Percentiles rank a stretch among this genome's conserved stretches.
These are phyloP conservation scores for Leishmania turanica DNA, from an alignment of 208 protist species.

Conservation along the genomic window DNA sequence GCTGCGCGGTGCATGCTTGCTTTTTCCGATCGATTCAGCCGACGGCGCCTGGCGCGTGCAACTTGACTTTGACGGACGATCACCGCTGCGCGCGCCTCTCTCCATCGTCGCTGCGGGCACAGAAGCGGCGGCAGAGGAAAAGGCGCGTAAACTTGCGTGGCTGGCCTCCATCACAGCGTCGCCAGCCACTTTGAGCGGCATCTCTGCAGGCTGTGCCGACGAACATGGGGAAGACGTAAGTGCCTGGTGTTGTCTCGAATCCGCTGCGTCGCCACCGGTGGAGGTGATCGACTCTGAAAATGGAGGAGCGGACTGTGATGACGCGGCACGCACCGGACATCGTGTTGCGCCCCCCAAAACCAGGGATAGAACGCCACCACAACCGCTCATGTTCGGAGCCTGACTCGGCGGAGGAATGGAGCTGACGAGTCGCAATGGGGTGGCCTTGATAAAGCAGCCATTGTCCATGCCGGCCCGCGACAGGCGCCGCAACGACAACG, in stretches of 20 bases:
- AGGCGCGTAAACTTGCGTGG: background rate
- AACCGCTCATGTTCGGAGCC: background rate
- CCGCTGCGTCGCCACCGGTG: background rate
- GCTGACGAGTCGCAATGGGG: background rate
- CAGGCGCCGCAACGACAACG: background rate
- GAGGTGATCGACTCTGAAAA: background rate
- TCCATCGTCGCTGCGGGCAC: background rate
- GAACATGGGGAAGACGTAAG: background rate
- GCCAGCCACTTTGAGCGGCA: background rate
- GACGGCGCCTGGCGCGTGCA: background rate
- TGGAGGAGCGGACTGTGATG: background rate
- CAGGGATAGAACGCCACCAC: background rate
- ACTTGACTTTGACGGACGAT: background rate
- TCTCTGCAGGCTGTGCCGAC: background rate
- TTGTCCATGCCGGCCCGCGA: background rate
- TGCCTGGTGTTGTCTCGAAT: background rate
- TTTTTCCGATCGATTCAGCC: constrained; percentile 11
- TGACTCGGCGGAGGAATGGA: background rate
- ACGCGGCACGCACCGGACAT: background rate
- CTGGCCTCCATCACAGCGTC: background rate
- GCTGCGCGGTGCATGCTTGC: constrained; percentile 1
- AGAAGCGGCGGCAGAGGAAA: background rate
- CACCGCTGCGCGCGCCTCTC: background rate
- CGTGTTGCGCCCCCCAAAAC: background rate
- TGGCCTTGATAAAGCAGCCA: background rate